These are phyloP conservation scores for Adenanthera pavonina DNA, from an alignment of 306 rosid genomes.

Conservation along the genomic window DNA sequence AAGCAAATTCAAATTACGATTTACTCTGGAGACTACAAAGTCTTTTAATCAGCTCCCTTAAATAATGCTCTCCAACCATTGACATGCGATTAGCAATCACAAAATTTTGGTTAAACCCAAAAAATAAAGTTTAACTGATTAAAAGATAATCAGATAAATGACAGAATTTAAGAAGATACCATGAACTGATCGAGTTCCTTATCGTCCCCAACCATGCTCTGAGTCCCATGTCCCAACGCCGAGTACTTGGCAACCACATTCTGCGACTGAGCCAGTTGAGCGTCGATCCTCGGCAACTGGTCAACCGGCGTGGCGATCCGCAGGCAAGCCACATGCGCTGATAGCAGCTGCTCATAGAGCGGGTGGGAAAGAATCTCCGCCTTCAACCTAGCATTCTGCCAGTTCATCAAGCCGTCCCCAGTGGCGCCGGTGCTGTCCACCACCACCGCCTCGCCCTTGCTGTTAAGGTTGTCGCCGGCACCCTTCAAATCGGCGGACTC, in stretches of 20 bases:
- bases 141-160: not conserved
- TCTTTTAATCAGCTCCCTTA: not conserved
- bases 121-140: not conserved
- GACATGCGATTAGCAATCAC: not conserved
- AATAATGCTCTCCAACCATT: not conserved
- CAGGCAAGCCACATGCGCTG: constrained; percentile 93
- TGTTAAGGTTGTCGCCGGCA: constrained; percentile 33
- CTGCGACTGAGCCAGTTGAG: constrained; percentile 92
- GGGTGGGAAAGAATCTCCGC: constrained; percentile 90
- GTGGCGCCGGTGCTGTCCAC: constrained; percentile 50
- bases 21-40: not conserved
- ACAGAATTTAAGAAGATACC: constrained; percentile 53
- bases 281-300: constrained; percentile 95
- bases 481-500: constrained; percentile 63
- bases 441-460: constrained; percentile 50
- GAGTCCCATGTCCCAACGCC: constrained; percentile 58
- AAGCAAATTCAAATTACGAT: constrained; percentile 20
- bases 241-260: constrained; percentile 95
- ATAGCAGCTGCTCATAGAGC: constrained; percentile 83
- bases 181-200: constrained; percentile 93
- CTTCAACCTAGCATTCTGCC: constrained; percentile 85
- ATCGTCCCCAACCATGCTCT: constrained; percentile 65
- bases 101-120: not conserved
- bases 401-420: constrained; percentile 62
- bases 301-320: constrained; percentile 98